Conservation (phyloP, 2,329 filamentous ascomycete genomes). For the Colletotrichum cordylinicola region DNA sequence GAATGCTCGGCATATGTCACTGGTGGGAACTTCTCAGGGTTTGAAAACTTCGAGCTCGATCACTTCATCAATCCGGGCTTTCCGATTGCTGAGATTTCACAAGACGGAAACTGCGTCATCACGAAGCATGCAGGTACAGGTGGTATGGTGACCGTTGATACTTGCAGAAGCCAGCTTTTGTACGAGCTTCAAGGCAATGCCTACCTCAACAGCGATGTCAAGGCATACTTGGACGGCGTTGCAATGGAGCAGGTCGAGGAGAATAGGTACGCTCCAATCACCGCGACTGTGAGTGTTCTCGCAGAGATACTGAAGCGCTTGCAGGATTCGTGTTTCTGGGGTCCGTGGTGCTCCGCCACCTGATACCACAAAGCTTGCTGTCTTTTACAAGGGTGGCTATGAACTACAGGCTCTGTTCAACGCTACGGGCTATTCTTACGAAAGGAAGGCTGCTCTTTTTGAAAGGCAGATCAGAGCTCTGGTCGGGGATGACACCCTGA, state of each 20-base stretch:
- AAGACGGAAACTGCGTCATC: not conserved
- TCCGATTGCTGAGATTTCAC: not conserved
- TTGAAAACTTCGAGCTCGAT: not conserved
- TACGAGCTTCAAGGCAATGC: slow-evolving; percentile 53
- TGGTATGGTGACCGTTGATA: slow-evolving; percentile 35
- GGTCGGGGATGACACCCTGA: not conserved
- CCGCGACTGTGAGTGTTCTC: not conserved
- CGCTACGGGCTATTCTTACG: slow-evolving; percentile 51
- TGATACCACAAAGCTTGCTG: slow-evolving; percentile 54
- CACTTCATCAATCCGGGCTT: not conserved
- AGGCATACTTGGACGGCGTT: slow-evolving; percentile 42
- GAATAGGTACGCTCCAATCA: not conserved
- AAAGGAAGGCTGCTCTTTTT: slow-evolving; percentile 32
- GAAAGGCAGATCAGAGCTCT: not conserved
- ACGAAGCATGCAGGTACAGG: not conserved
- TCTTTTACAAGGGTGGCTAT: slow-evolving; percentile 54
- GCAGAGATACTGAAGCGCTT: not conserved
- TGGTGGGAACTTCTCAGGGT: not conserved
- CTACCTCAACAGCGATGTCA: slow-evolving; percentile 55
- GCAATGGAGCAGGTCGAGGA: slow-evolving; percentile 36
- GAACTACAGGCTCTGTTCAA: slow-evolving; percentile 50
- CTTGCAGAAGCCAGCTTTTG: slow-evolving; percentile 49
- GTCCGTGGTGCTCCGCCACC: slow-evolving; percentile 40
- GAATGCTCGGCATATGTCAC: not conserved
- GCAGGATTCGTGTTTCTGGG: not conserved